Evolutionary conservation across 2,329 filamentous ascomycete genomes (phyloP), one percentile per base, ranked within the genome.

Genomic region (Lachnellula hyalina): DNA sequence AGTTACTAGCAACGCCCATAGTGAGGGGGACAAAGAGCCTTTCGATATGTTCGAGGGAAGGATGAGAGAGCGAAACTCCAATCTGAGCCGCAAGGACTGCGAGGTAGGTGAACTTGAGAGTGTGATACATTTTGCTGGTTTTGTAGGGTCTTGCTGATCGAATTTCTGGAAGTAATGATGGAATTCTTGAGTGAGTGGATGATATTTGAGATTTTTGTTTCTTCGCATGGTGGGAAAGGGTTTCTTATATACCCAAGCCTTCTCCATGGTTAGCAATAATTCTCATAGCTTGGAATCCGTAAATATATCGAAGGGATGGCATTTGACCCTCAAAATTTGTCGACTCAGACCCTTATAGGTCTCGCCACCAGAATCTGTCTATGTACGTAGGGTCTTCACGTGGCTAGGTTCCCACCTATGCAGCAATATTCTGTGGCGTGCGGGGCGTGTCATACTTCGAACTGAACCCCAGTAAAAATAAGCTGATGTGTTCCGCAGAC

Each of bases 1-100:
- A 57, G 38, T 19, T 41, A 11, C 15, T 35, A 4, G 55, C 55
- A 7, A 38, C 36, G 32, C 55, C 55, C 52, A 57, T 51, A 9
- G 41, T 28, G 47, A 57, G 42, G 6, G 51, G 55, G 35, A 41
- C 15, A 14, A 34, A n/a, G 4, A 51, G 55, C 15, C 51, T 49
- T 47, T 32, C 45, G 11, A 35, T 14, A 28, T 28, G 15, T 25
- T 53, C 45, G 21, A 54, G 17, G 41, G 41, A 36, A 19, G 52
- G 51, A 25, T 50, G 19, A 17, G 51, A 28, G 32, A 54, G 51
- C 23, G 47, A 41, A 47, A 36, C n/a, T 6, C 23, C 41, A 32
- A 53, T 35, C 45, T 57, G 51, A 35, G 44, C 28, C 28, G 52
- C 46, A 35, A 47, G 14, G 34, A 51, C 32, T 19, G 38, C 38